phyloP scores from a whole-genome alignment of 2,329 filamentous ascomycete genomes.

The Trichoderma guizhouense region DNA sequence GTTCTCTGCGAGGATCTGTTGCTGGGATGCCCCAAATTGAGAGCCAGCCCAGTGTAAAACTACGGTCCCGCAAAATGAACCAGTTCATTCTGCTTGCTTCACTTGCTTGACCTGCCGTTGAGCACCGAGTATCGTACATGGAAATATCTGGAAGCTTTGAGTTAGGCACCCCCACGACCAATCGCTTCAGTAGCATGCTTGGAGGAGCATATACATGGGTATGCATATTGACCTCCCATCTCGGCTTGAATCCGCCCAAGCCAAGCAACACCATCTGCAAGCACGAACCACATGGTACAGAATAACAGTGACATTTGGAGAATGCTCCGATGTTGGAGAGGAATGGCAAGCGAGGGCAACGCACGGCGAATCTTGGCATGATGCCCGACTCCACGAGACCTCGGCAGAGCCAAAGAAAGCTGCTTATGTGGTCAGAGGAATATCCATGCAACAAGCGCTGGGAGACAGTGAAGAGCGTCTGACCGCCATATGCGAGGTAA shows the following conservation, averaged over 20 bases:
- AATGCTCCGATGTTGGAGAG: background rate
- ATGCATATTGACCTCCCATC: background rate
- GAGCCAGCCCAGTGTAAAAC: background rate
- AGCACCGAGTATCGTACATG: background rate
- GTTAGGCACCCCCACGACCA: constrained; percentile 2
- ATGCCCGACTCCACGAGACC: background rate
- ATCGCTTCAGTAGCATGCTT: background rate
- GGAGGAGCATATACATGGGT: background rate
- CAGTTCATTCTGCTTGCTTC: background rate
- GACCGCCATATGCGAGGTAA: constrained; percentile 18
- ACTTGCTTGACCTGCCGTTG: background rate
- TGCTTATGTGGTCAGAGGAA: background rate
- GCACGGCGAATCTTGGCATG: background rate
- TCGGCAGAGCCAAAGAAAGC: background rate
- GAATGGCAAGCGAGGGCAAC: background rate
- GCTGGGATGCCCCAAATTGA: background rate
- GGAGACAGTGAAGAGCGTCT: background rate
- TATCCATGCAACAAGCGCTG: background rate
- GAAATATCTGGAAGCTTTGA: background rate
- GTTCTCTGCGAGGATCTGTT: background rate
- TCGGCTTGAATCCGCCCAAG: constrained; percentile 3
- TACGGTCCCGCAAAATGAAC: background rate
- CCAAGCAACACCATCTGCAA: background rate
- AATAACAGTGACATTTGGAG: background rate
- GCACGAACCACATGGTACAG: background rate